phyloP scores from a whole-genome alignment of 345 rosid genomes.

The Eutrema heterophyllum region DNA sequence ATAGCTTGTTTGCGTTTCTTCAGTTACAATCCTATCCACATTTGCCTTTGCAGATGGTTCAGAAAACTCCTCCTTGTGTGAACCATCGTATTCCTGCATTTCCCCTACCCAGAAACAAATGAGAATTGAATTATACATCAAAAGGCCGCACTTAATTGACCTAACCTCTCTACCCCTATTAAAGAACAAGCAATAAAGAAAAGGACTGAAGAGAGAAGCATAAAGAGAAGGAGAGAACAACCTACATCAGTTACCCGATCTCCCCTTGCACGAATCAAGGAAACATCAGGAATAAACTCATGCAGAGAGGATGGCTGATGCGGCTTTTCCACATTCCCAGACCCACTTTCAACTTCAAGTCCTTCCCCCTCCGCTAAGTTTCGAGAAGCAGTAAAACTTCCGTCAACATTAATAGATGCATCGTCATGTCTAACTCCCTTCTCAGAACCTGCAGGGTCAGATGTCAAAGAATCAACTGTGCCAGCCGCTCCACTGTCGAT shows the following conservation, averaged over 20 bases:
- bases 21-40: slow-evolving; percentile 25
- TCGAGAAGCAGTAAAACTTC: slow-evolving; percentile 9
- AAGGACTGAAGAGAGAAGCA: slow-evolving; percentile 7
- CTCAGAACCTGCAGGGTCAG: slow-evolving; percentile 31
- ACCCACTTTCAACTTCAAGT: slow-evolving; percentile 28
- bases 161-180: slow-evolving; percentile 15
- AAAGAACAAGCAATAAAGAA: background rate
- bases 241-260: slow-evolving; percentile 83
- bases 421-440: slow-evolving; percentile 33
- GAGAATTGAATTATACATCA: slow-evolving; percentile 58
- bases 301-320: slow-evolving; percentile 32
- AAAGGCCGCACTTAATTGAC: slow-evolving; percentile 21
- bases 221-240: slow-evolving; percentile 54
- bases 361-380: slow-evolving; percentile 25
- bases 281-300: slow-evolving; percentile 38
- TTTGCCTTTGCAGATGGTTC: slow-evolving; percentile 27
- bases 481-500: slow-evolving; percentile 19
- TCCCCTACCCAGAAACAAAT: slow-evolving; percentile 89
- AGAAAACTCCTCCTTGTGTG: slow-evolving; percentile 37
- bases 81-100: slow-evolving; percentile 81
- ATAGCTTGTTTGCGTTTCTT: slow-evolving; percentile 28
- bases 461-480: slow-evolving; percentile 7
- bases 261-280: slow-evolving; percentile 45
- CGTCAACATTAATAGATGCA: slow-evolving; percentile 13
- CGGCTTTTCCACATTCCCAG: slow-evolving; percentile 26